These are phyloP conservation scores for Rhododendron williamsianum DNA, from an alignment of 148 eudicot species.

Conservation along the genomic window DNA sequence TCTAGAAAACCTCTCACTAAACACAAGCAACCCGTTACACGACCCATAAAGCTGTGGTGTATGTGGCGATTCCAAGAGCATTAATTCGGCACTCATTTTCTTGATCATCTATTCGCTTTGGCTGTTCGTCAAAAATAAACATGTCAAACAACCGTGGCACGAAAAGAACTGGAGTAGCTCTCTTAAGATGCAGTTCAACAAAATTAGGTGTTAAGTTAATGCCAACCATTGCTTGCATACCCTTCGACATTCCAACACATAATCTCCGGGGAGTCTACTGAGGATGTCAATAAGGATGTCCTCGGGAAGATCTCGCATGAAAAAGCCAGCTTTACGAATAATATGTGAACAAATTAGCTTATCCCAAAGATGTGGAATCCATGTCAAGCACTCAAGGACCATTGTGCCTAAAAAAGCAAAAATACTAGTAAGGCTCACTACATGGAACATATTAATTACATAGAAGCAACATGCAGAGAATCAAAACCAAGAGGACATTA, in stretches of 20 bases:
- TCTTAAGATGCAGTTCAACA: background rate
- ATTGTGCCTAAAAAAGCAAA: background rate
- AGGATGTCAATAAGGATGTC: background rate
- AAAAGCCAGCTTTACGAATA: background rate
- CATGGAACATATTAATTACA: background rate
- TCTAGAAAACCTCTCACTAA: background rate
- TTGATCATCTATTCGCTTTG: background rate
- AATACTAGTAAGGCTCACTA: background rate
- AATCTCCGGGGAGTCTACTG: background rate
- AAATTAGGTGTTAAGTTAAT: background rate
- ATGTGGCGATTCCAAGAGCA: background rate
- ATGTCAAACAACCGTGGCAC: background rate
- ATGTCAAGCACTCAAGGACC: background rate
- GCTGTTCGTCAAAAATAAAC: background rate
- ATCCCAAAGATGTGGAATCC: slow-evolving; percentile 5
- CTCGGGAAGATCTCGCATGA: background rate
- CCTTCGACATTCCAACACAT: background rate
- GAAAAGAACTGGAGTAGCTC: background rate
- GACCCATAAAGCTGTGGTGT: background rate
- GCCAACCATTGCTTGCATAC: background rate
- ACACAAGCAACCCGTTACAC: background rate
- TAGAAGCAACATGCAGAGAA: background rate
- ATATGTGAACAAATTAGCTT: background rate
- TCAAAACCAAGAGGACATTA: background rate
- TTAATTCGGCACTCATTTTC: background rate